A percentile compares a stretch with the other conserved stretches of the same genome.
Evolutionary conservation across 1,284 basidiomycete species (phyloP).

Genomic region (Trichosporon coremiiforme): DNA sequence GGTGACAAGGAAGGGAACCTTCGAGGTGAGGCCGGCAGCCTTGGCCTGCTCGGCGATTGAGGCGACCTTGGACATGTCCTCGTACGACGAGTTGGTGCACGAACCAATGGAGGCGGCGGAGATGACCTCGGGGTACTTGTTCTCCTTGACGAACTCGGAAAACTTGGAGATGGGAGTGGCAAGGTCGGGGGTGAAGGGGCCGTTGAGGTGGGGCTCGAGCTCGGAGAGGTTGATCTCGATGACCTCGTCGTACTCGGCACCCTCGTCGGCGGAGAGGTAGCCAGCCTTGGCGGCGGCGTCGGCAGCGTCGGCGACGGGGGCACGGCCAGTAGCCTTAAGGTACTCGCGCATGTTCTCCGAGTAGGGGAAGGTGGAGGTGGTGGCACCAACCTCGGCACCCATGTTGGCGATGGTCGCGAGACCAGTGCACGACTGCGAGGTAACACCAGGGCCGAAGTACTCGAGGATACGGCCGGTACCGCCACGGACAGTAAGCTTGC

Average conservation of each 20-base stretch:
- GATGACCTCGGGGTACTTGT: conserved; percentile 89
- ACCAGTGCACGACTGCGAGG: conserved; percentile 89
- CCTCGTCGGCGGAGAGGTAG: conserved; percentile 80
- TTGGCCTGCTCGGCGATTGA: conserved; percentile 89
- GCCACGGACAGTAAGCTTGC: conserved; percentile 91
- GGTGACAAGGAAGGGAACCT: conserved; percentile 94
- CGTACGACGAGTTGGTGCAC: conserved; percentile 96
- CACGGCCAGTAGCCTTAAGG: conserved; percentile 84
- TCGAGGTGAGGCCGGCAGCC: conserved; percentile 74
- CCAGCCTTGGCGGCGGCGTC: conserved; percentile 77
- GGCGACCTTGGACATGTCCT: conserved; percentile 91
- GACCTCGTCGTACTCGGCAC: conserved; percentile 92
- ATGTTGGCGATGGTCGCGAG: conserved; percentile 96
- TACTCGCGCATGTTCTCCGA: conserved; percentile 86
- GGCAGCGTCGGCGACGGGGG: conserved; percentile 83
- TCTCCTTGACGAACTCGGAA: conserved; percentile 72
- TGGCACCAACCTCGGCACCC: conserved; percentile 99
- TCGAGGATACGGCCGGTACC: conserved; percentile 96
- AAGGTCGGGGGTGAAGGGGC: conserved; percentile 96
- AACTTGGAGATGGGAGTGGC: conserved; percentile 95
- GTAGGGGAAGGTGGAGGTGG: conserved; percentile 97
- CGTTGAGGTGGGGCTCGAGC: conserved; percentile 93
- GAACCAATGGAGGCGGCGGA: conserved; percentile 92
- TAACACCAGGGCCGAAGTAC: conserved; percentile 95
- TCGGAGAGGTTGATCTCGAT: conserved; percentile 91